phyloP scores from a whole-genome alignment of 371 early-diverging fungal species.

The Mortierella sp. region DNA sequence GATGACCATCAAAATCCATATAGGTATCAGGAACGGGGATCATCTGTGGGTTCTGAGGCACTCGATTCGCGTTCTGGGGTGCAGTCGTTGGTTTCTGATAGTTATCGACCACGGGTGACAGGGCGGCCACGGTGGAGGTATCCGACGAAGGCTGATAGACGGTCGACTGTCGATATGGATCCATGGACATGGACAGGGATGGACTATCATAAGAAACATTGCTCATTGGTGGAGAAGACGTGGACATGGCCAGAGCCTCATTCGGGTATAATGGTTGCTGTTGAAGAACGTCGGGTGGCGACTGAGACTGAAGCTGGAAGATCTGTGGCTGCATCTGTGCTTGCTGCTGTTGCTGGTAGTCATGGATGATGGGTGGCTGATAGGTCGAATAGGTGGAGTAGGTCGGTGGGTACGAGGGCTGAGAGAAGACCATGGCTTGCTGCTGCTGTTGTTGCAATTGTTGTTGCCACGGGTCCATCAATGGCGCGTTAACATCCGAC shows the following conservation, averaged over 20 bases:
- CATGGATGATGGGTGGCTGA: conserved; percentile 25
- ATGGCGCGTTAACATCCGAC: neutral
- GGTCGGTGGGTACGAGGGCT: conserved; percentile 1
- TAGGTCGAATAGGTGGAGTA: conserved; percentile 12
- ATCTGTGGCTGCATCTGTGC: conserved; percentile 12
- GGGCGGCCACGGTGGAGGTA: neutral
- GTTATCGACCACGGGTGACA: neutral
- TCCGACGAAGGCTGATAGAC: conserved; percentile 7
- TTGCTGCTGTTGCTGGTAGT: conserved; percentile 11
- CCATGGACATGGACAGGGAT: too few relatives aligned
- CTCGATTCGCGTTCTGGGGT: neutral
- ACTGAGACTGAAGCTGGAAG: conserved; percentile 5
- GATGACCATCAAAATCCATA: neutral
- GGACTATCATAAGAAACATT: neutral
- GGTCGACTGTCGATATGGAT: neutral
- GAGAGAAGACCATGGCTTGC: conserved; percentile 1
- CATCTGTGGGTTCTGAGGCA: conserved; percentile 18
- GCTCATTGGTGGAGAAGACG: neutral
- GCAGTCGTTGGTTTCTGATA: neutral
- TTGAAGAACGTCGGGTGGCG: neutral
- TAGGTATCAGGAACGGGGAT: neutral
- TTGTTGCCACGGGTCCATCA: conserved; percentile 8
- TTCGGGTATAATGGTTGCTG: conserved; percentile 1
- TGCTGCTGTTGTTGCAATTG: conserved; percentile 7
- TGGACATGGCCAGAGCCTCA: neutral